These are phyloP conservation scores for Psilocybe sp. DNA, from an alignment of 768 basidiomycete genomes.

Conservation along the genomic window DNA sequence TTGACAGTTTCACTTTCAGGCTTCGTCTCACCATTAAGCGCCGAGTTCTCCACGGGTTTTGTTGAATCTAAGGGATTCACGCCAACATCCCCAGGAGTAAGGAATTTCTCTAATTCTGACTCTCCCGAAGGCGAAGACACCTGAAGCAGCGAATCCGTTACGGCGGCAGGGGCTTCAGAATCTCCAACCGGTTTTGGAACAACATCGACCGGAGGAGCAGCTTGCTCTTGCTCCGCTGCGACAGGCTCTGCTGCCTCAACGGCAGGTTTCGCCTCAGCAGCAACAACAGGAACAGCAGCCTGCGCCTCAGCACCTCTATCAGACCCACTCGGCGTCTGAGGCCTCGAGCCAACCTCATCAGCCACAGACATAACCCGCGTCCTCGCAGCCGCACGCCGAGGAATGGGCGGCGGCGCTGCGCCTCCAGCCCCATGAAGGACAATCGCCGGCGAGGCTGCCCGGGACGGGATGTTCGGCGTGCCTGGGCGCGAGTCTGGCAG, in stretches of 20 bases:
- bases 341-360: slow-evolving; percentile 14
- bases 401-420: slow-evolving; percentile 54
- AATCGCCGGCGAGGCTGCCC: slow-evolving; percentile 33
- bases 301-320: slow-evolving; percentile 9
- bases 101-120: background rate
- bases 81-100: background rate
- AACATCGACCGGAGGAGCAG: too few species aligned
- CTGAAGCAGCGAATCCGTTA: too few species aligned
- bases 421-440: slow-evolving; percentile 16
- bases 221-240: too few species aligned
- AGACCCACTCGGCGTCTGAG: slow-evolving; percentile 24
- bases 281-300: background rate
- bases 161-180: too few species aligned
- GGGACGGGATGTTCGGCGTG: slow-evolving; percentile 30
- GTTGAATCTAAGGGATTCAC: background rate
- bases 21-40: background rate
- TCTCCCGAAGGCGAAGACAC: too few species aligned
- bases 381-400: slow-evolving; percentile 62
- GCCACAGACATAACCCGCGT: slow-evolving; percentile 27
- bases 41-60: background rate
- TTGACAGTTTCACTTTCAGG: background rate
- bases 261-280: background rate
- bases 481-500: slow-evolving; percentile 44
- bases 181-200: too few species aligned
- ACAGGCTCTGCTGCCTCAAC: background rate